Evolutionary conservation across 2,329 filamentous ascomycete species (phyloP).

Genomic region (Helotiales sp.): DNA sequence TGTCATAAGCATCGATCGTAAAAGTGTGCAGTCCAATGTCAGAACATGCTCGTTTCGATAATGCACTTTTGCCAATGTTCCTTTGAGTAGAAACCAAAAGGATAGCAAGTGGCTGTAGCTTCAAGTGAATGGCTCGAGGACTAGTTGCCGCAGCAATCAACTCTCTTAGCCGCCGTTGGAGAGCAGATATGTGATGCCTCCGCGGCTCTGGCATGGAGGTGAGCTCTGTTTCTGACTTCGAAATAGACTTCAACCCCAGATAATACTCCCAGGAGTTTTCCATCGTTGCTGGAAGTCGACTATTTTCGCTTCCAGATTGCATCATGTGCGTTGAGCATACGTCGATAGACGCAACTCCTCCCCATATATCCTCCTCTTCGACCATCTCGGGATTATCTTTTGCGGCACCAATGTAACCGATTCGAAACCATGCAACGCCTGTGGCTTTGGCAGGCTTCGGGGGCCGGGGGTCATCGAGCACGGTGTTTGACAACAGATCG

Average conservation of each 20-base stretch:
- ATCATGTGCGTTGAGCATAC: conserved; percentile 86
- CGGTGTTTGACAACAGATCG: conserved; percentile 60
- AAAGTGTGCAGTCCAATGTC: conserved; percentile 93
- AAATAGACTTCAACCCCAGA: conserved; percentile 73
- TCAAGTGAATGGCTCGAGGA: conserved; percentile 81
- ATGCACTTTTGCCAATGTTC: conserved; percentile 87
- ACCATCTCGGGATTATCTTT: conserved; percentile 60
- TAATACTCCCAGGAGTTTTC: conserved; percentile 90
- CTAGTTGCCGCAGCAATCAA: conserved; percentile 89
- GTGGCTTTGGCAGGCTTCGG: conserved; percentile 42
- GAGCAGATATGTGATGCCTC: conserved; percentile 58
- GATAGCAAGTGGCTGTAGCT: conserved; percentile 86
- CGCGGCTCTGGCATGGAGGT: conserved; percentile 51
- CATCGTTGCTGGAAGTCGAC: conserved; percentile 76
- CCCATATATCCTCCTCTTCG: conserved; percentile 76
- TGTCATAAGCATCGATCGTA: conserved; percentile 87
- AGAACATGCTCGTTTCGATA: conserved; percentile 77
- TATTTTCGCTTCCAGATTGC: conserved; percentile 85
- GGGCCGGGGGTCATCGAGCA: conserved; percentile 54
- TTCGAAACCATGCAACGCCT: conserved; percentile 89
- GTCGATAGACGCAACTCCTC: conserved; percentile 84
- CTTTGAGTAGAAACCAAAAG: conserved; percentile 90
- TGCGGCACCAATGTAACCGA: conserved; percentile 71
- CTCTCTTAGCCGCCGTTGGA: conserved; percentile 77
- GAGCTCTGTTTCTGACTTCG: conserved; percentile 53